Evolutionary conservation across 140 eudicot genomes (phyloP), one percentile per base, ranked within the genome.

Genomic region (Anethum foeniculum): DNA sequence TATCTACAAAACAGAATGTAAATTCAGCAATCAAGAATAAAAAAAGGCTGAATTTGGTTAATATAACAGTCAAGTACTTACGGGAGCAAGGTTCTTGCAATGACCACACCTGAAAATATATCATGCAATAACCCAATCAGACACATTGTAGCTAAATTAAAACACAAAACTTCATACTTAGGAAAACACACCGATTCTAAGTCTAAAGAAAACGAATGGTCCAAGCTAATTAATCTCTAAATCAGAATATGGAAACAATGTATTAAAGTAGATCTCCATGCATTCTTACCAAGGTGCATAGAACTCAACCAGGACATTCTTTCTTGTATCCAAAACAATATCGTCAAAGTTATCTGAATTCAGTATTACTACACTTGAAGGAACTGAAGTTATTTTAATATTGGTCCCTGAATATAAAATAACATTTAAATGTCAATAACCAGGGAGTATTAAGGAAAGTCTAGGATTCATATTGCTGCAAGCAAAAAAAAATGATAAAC

Each of bases 21-120:
- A 80, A 73, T 15, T 79, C 21, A 34, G 62, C 46, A 83, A 32
- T 74, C 7, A 36, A 81, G 51, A 81, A 79, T 21, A 32, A 75
- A 44, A 43, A 18, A 10, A 75, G 62, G 27, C 78, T 44, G 11
- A 16, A 27, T 14, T 27, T 25, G 62, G 41, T 47, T 41, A 3
- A 28, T 47, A 5, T 6, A 75, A 34, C 60, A 46, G 18, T 11
- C 16, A 46, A 28, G 83, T 79, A 85, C 99, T 82, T 86, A 95
- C 99, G 79, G 99, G 96, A 86, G 99, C 99, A 83, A 95, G 99
- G 85, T 84, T 88, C 84, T 95, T 95, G 97, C 99, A 95, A 84
- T 93, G 98, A 9, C 99, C 99, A 87, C 99, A 95, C 99, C 99
- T 95, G 93, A 75, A 85, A 86, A 75, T 44, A 38, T 38, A 78